Evolutionary conservation across 768 basidiomycete species (phyloP).

Genomic region (Tubosaeta brunneosetosa): DNA sequence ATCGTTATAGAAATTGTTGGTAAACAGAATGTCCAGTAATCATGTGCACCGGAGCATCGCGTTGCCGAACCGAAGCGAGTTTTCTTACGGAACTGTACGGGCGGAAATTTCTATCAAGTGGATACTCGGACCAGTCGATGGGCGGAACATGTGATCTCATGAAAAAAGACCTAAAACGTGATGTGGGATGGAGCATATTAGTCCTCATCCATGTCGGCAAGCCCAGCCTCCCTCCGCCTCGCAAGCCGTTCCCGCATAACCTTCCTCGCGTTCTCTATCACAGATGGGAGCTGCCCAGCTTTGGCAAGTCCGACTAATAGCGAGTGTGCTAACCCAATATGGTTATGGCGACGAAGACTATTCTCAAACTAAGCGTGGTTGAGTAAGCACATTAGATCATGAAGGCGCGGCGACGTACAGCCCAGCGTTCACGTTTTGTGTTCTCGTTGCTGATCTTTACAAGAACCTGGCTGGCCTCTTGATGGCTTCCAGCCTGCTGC

Average conservation of each 20-base stretch:
- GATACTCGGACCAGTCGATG: neutral
- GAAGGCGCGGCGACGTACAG: constrained; percentile 45
- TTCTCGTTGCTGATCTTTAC: constrained; percentile 62
- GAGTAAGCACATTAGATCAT: neutral
- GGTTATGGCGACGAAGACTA: constrained; percentile 80
- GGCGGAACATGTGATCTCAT: constrained; percentile 5
- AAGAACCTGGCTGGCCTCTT: constrained; percentile 49
- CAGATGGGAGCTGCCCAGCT: constrained; percentile 54
- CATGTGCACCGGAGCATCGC: neutral
- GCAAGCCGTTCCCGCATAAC: constrained; percentile 41
- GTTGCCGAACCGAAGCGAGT: neutral
- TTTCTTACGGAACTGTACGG: constrained; percentile 10
- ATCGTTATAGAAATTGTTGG: constrained; percentile 4
- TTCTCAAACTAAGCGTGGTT: constrained; percentile 70
- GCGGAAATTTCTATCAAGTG: constrained; percentile 9
- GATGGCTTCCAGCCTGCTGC: constrained; percentile 39
- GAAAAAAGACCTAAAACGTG: neutral
- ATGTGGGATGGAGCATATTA: constrained; percentile 15
- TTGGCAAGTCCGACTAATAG: constrained; percentile 72
- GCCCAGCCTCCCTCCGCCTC: constrained; percentile 37
- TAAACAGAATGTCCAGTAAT: neutral
- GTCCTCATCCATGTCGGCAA: constrained; percentile 41
- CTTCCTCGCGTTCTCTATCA: constrained; percentile 42
- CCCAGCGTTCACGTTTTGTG: constrained; percentile 75
- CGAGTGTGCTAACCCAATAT: constrained; percentile 75